Evolutionary conservation across 2,329 filamentous ascomycete species (phyloP), one percentile per base, ranked within the genome.

Genomic region (Fusarium sororula): DNA sequence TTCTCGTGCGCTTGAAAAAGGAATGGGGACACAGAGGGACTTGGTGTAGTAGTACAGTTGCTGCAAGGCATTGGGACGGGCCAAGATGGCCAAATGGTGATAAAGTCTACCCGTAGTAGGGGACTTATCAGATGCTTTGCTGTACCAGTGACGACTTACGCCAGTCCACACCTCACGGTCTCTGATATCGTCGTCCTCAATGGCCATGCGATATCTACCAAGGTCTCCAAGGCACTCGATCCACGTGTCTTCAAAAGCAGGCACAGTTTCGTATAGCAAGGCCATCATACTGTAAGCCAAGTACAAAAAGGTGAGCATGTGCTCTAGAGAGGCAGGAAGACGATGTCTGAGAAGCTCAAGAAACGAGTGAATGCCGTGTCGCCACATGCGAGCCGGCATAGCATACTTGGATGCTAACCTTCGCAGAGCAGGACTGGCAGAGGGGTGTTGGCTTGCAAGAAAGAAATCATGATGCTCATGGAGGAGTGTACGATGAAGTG

Each of bases 341-440:
- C 91, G 89, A 73, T 94, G 90, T 1, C 94, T 87, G 0, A 97
- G 81, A 1, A 97, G 81, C 74, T 97, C 94, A 0, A 97, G 85
- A 65, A 96, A 96, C 0, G 90, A 91, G 79, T 97, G 94, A 7
- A 98, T 98, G 0, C 94, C 96, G 76, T 97, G 94, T 0, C 94
- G 88, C 96, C 96, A 98, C 93, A 98, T 96, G 0, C 96, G 86
- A 0, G 94, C 94, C 0, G 96, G 95, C 94, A 98, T 98, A 0
- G 91, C 91, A 75, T 98, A 98, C 70, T 96, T 96, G 0, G 88
- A 88, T 0, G 95, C 92, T 0, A 98, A 82, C 0, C 90, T 85
- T 7, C 89, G 87, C 1, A 98, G 80, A 0, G 91, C 90, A 0
- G 87, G 86, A 30, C 88, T 93, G 0, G 94, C 94, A 0, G 91